Conservation (phyloP, 2,329 filamentous ascomycete species). For the Lecanicillium sp. region DNA sequence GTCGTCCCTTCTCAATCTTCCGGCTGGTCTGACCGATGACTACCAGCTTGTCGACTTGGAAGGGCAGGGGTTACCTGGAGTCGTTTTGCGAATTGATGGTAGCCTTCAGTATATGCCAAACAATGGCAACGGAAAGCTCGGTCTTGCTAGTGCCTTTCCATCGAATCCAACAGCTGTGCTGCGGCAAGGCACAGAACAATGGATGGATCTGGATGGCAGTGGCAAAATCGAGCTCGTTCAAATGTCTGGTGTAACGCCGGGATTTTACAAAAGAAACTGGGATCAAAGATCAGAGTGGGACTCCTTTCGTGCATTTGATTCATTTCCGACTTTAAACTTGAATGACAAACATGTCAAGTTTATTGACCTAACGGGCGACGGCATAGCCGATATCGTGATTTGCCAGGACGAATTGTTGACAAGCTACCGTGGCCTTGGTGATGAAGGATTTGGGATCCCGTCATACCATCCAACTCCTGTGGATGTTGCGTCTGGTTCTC, state of each 20-base stretch:
- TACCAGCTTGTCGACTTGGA: conserved; percentile 6
- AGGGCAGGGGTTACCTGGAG: conserved; percentile 6
- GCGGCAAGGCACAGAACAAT: neutral
- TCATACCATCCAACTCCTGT: neutral
- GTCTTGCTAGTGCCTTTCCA: neutral
- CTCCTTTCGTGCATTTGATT: conserved; percentile 2
- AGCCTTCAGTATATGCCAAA: conserved; percentile 1
- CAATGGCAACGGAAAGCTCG: conserved; percentile 3
- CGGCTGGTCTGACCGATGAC: conserved; percentile 4
- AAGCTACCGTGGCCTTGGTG: conserved; percentile 11
- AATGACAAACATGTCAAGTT: conserved; percentile 3
- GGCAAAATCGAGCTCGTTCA: conserved; percentile 5
- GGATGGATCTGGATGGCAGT: conserved; percentile 7
- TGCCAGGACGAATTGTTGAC: conserved; percentile 5
- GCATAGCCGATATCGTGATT: conserved; percentile 14
- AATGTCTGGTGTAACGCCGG: neutral
- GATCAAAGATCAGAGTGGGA: conserved; percentile 3
- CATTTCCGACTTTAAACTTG: conserved; percentile 3
- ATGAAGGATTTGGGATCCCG: conserved; percentile 3
- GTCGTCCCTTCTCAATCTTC: conserved; percentile 3
- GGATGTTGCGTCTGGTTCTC: neutral
- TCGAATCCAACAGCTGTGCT: neutral
- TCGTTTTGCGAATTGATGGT: conserved; percentile 1
- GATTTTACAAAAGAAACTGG: conserved; percentile 3
- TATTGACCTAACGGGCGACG: conserved; percentile 12